Evolutionary conservation across 164 flowering plant genomes (phyloP).

Genomic region (Houttuynia cordata): DNA sequence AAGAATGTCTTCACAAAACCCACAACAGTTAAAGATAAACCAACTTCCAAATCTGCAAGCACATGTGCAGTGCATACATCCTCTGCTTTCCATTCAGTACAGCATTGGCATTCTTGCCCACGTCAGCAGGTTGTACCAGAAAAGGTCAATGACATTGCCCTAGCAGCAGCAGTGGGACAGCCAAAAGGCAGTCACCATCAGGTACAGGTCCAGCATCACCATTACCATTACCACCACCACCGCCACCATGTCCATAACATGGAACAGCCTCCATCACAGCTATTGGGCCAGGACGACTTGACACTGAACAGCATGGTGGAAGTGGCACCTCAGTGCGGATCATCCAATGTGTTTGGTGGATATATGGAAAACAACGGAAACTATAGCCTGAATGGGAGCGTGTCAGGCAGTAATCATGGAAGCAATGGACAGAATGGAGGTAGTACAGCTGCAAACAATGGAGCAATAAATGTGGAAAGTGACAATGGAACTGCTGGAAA

Average conservation of each 20-base stretch:
- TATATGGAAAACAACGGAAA: slow-evolving; percentile 32
- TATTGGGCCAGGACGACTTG: slow-evolving; percentile 29
- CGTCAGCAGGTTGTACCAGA: slow-evolving; percentile 20
- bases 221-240: slow-evolving; percentile 50
- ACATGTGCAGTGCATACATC: slow-evolving; percentile 19
- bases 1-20: slow-evolving; percentile 26
- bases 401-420: slow-evolving; percentile 62
- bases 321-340: slow-evolving; percentile 36
- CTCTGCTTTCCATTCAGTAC: slow-evolving; percentile 35
- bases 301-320: slow-evolving; percentile 26
- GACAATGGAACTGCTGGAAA: too few species aligned
- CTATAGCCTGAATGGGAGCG: slow-evolving; percentile 53
- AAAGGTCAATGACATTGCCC: slow-evolving; percentile 19
- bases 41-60: slow-evolving; percentile 24
- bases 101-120: slow-evolving; percentile 16
- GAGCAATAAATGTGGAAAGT: slow-evolving; percentile 29
- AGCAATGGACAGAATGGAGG: slow-evolving; percentile 59
- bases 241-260: slow-evolving; percentile 35
- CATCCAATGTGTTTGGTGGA: slow-evolving; percentile 39
- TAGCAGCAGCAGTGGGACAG: slow-evolving; percentile 17
- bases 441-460: slow-evolving; percentile 31
- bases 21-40: slow-evolving; percentile 25
- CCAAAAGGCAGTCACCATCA: slow-evolving; percentile 23
- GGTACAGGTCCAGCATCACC: slow-evolving; percentile 46
- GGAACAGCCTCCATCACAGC: slow-evolving; percentile 12